A percentile compares a stretch with the other conserved stretches of the same genome.
These are phyloP conservation scores for Entonaema liquescens DNA, from an alignment of 495 filamentous ascomycete genomes.

Conservation along the genomic window DNA sequence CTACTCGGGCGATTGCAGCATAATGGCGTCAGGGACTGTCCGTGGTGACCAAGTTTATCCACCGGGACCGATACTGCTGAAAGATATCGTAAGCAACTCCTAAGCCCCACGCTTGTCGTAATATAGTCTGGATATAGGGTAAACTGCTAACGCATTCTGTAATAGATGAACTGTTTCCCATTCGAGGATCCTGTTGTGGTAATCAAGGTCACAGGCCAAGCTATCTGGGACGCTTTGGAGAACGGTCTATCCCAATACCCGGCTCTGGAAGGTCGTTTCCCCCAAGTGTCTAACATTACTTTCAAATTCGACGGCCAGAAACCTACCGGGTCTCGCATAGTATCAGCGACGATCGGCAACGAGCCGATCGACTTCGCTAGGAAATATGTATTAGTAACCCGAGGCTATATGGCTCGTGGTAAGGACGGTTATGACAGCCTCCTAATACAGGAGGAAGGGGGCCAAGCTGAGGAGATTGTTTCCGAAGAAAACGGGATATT, in stretches of 20 bases:
- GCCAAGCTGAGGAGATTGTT: constrained; percentile 77
- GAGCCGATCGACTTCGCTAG: constrained; percentile 66
- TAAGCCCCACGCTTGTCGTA: not conserved
- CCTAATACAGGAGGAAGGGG: constrained; percentile 72
- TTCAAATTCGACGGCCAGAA: constrained; percentile 72
- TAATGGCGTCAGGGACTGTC: constrained; percentile 91
- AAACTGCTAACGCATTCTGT: constrained; percentile 30
- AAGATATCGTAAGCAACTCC: constrained; percentile 66
- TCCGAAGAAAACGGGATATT: constrained; percentile 86
- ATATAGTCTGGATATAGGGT: constrained; percentile 23
- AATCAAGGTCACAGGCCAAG: constrained; percentile 70
- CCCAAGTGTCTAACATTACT: constrained; percentile 82
- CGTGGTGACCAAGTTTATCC: constrained; percentile 89
- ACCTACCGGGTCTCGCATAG: constrained; percentile 68
- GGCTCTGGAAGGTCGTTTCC: constrained; percentile 80
- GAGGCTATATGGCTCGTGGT: constrained; percentile 86
- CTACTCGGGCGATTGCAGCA: constrained; percentile 77
- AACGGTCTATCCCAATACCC: constrained; percentile 82
- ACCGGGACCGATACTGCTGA: constrained; percentile 75
- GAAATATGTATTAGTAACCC: constrained; percentile 74
- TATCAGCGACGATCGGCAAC: constrained; percentile 66
- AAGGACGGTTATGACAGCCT: constrained; percentile 86
- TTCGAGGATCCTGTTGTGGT: constrained; percentile 92
- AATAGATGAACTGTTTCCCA: constrained; percentile 73
- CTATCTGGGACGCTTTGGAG: constrained; percentile 78